phyloP scores from a whole-genome alignment of 1,284 basidiomycete genomes.

The Cryptococcus maquisensis region DNA sequence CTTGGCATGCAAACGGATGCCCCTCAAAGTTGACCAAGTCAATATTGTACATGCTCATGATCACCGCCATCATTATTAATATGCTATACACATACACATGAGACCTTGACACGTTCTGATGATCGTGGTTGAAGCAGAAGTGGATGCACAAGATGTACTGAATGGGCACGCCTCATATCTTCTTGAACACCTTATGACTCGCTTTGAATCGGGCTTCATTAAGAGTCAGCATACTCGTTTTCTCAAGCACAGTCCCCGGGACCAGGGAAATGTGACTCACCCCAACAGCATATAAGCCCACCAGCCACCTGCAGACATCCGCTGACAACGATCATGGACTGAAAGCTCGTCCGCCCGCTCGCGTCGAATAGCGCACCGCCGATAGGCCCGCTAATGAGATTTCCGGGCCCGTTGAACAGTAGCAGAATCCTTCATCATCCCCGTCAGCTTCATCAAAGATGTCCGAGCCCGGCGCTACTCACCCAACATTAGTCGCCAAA shows the following conservation, averaged over 20 bases:
- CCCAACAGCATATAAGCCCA: conserved; percentile 16
- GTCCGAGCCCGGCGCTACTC: background rate
- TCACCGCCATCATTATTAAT: too few species aligned
- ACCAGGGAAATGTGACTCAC: conserved; percentile 14
- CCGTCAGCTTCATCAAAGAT: background rate
- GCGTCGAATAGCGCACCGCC: conserved; percentile 22
- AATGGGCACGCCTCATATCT: conserved; percentile 1
- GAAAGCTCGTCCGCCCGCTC: conserved; percentile 19
- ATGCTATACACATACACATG: too few species aligned
- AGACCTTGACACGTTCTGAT: too few species aligned
- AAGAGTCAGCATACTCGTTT: background rate
- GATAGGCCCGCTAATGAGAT: conserved; percentile 19
- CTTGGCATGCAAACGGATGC: too few species aligned
- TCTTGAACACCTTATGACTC: conserved; percentile 8
- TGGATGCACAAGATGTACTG: too few species aligned
- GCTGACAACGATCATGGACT: conserved; percentile 24
- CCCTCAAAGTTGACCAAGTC: too few species aligned
- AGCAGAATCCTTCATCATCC: background rate
- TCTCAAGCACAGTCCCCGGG: background rate
- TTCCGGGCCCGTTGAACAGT: conserved; percentile 21
- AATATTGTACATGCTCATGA: too few species aligned
- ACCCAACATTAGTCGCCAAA: conserved; percentile 34
- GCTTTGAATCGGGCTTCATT: conserved; percentile 12
- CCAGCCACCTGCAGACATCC: conserved; percentile 18
- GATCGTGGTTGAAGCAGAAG: too few species aligned